Evolutionary conservation across 345 rosid species (phyloP).

Genomic region (Pugionium dolabratum): DNA sequence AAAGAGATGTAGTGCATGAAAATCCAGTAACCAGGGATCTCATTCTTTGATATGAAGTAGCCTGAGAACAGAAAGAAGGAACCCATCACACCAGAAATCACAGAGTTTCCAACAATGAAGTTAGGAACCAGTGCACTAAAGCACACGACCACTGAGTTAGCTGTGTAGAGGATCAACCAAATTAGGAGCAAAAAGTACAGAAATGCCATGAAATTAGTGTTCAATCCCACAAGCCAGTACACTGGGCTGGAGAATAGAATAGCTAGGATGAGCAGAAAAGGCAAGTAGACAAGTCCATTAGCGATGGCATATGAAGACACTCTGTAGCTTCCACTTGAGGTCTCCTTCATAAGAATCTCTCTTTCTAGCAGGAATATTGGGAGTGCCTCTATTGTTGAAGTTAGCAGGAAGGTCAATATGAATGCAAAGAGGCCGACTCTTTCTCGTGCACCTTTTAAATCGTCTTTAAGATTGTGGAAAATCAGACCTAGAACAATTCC

Average conservation of each 20-base stretch:
- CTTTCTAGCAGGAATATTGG: slow-evolving; percentile 90
- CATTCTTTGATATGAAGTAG: slow-evolving; percentile 79
- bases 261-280: slow-evolving; percentile 83
- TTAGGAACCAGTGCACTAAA: slow-evolving; percentile 90
- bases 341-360: slow-evolving; percentile 89
- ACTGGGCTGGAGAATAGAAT: slow-evolving; percentile 67
- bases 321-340: slow-evolving; percentile 82
- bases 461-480: slow-evolving; percentile 62
- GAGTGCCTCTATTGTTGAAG: slow-evolving; percentile 85
- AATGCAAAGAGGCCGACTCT: slow-evolving; percentile 94
- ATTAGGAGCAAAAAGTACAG: slow-evolving; percentile 68
- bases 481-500: slow-evolving; percentile 90
- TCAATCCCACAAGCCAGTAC: slow-evolving; percentile 90
- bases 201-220: slow-evolving; percentile 65
- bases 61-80: slow-evolving; percentile 95
- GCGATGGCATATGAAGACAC: slow-evolving; percentile 88
- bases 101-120: slow-evolving; percentile 87
- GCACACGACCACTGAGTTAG: slow-evolving; percentile 93
- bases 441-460: slow-evolving; percentile 66
- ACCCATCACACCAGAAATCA: slow-evolving; percentile 94
- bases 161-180: slow-evolving; percentile 95
- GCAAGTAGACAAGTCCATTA: slow-evolving; percentile 85
- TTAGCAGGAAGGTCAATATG: slow-evolving; percentile 76
- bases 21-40: slow-evolving; percentile 86
- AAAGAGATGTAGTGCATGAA: slow-evolving; percentile 90